phyloP scores from a whole-genome alignment of 148 eudicot genomes.

The Nyssa sinensis region DNA sequence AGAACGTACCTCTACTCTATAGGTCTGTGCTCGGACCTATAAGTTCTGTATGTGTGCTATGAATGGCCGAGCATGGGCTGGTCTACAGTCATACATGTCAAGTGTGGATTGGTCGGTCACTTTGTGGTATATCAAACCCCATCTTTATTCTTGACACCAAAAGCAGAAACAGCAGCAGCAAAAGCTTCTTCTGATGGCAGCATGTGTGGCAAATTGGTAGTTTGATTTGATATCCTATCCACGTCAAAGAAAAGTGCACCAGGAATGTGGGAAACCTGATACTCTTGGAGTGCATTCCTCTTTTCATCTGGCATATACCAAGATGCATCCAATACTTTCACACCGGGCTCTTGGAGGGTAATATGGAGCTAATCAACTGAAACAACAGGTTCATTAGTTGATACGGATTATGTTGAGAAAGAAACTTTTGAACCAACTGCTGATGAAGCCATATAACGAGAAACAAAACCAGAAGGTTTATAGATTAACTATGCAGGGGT shows the following conservation, averaged over 20 bases:
- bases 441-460: conserved; percentile 37
- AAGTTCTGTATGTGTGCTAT: too few species aligned
- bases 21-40: too few species aligned
- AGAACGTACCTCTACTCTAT: too few species aligned
- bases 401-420: conserved; percentile 53
- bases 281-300: conserved; percentile 91
- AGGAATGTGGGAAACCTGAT: conserved; percentile 97
- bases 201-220: conserved; percentile 93
- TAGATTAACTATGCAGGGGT: conserved; percentile 25
- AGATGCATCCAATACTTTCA: conserved; percentile 97
- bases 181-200: conserved; percentile 97
- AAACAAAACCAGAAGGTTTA: conserved; percentile 31
- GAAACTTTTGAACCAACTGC: conserved; percentile 33
- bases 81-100: too few species aligned
- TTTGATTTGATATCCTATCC: conserved; percentile 80
- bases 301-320: conserved; percentile 99
- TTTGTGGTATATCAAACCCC: too few species aligned
- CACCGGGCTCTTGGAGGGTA: conserved; percentile 62
- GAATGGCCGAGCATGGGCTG: too few species aligned
- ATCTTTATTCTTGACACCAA: conserved; percentile 90
- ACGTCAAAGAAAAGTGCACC: conserved; percentile 95
- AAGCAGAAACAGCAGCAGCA: conserved; percentile 98
- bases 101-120: too few species aligned
- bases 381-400: conserved; percentile 84
- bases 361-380: conserved; percentile 96